These are phyloP conservation scores for Raffaelea deltoideospora DNA, from an alignment of 2,329 filamentous ascomycete species.

Conservation along the genomic window DNA sequence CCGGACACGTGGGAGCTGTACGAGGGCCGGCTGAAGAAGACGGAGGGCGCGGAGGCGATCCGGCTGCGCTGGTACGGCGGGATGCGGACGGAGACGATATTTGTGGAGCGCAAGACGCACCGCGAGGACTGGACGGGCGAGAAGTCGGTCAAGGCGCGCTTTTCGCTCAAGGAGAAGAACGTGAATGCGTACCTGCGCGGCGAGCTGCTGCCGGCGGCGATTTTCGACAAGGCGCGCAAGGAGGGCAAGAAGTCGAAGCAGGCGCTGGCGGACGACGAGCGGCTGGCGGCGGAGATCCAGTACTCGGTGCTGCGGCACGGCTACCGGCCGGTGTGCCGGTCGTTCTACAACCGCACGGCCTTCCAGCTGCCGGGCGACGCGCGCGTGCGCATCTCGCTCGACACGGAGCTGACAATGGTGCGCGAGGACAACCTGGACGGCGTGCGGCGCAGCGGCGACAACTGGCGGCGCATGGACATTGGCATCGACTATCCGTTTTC, in stretches of 20 bases:
- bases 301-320: conserved; percentile 81
- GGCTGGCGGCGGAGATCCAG: conserved; percentile 80
- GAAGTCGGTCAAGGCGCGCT: conserved; percentile 96
- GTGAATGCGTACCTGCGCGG: conserved; percentile 83
- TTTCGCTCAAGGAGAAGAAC: conserved; percentile 91
- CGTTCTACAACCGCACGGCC: conserved; percentile 95
- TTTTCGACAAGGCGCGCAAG: conserved; percentile 94
- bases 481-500: conserved; percentile 91
- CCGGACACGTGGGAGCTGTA: conserved; percentile 89
- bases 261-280: conserved; percentile 81
- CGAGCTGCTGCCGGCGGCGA: conserved; percentile 65
- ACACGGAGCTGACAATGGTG: conserved; percentile 89
- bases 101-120: conserved; percentile 95
- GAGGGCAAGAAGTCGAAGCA: conserved; percentile 89
- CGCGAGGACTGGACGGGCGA: conserved; percentile 98
- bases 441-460: conserved; percentile 57
- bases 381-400: conserved; percentile 87
- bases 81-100: conserved; percentile 90
- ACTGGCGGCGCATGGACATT: conserved; percentile 96
- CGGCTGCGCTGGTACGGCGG: conserved; percentile 94
- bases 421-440: conserved; percentile 93
- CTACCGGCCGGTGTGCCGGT: conserved; percentile 78
- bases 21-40: conserved; percentile 89
- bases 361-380: conserved; percentile 96
- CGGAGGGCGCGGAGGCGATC: conserved; percentile 91